Conservation (phyloP, 2,329 filamentous ascomycete species). For the Aspergillus unguis region DNA sequence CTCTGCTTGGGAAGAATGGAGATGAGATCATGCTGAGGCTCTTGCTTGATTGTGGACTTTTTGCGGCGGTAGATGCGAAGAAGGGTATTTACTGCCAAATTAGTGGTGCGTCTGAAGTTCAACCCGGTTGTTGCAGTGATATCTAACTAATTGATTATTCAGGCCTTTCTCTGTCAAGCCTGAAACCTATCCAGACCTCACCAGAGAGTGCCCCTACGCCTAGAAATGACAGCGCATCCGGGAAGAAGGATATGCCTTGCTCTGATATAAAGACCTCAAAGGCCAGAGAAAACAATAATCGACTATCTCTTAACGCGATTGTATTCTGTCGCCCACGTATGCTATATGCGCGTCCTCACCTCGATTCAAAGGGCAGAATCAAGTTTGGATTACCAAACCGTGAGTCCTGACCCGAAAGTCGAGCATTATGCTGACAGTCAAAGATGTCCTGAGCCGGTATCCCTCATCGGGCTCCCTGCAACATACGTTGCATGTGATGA, state of each 20-base stretch:
- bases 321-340: conserved; percentile 77
- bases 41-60: conserved; percentile 74
- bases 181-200: conserved; percentile 25
- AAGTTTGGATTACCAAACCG: conserved; percentile 64
- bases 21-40: conserved; percentile 75
- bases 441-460: conserved; percentile 79
- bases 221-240: not conserved
- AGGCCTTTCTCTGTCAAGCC: conserved; percentile 32
- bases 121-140: not conserved
- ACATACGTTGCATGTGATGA: conserved; percentile 70
- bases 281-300: not conserved
- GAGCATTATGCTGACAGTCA: not conserved
- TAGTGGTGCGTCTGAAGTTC: conserved; percentile 56
- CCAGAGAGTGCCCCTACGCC: not conserved
- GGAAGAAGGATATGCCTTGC: not conserved
- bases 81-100: conserved; percentile 71
- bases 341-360: conserved; percentile 72
- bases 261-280: not conserved
- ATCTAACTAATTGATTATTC: not conserved
- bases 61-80: conserved; percentile 58
- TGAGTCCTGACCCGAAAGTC: conserved; percentile 46
- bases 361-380: conserved; percentile 66
- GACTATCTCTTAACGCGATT: conserved; percentile 55
- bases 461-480: conserved; percentile 39
- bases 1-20: conserved; percentile 69